phyloP scores from a whole-genome alignment of 306 rosid genomes.

The Alnus rubra region DNA sequence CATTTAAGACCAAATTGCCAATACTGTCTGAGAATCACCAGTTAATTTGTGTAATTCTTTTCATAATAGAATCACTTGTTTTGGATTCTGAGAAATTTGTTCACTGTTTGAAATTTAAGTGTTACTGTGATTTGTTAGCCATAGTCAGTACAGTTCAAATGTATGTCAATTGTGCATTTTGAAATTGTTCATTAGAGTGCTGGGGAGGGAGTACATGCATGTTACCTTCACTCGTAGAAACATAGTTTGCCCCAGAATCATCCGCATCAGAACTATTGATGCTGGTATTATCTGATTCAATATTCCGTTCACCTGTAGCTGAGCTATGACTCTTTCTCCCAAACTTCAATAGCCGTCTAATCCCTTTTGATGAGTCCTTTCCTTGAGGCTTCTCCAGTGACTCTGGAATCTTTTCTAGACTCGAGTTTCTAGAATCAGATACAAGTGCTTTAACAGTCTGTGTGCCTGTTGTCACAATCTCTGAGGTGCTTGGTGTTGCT shows the following conservation, averaged over 20 bases:
- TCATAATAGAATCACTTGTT: neutral
- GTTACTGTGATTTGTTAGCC: neutral
- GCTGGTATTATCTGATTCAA: conserved; percentile 63
- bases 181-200: neutral
- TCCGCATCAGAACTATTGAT: conserved; percentile 58
- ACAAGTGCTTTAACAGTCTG: conserved; percentile 54
- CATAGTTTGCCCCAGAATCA: conserved; percentile 48
- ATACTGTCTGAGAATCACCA: neutral
- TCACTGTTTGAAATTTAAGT: neutral
- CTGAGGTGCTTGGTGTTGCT: conserved; percentile 54
- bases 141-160: neutral
- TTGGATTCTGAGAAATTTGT: neutral
- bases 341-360: conserved; percentile 70
- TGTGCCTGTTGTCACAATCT: conserved; percentile 42
- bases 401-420: conserved; percentile 90
- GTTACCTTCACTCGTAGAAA: conserved; percentile 74
- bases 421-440: conserved; percentile 54
- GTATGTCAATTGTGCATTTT: neutral
- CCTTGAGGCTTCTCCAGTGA: conserved; percentile 66
- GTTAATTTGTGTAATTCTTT: neutral
- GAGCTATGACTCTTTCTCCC: conserved; percentile 86
- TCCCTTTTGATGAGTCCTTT: conserved; percentile 81
- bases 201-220: neutral
- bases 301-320: conserved; percentile 46
- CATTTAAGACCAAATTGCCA: neutral